Base-by-base conservation (phyloP, 768 basidiomycete species). In the Coprinellus micaceus region DNA sequence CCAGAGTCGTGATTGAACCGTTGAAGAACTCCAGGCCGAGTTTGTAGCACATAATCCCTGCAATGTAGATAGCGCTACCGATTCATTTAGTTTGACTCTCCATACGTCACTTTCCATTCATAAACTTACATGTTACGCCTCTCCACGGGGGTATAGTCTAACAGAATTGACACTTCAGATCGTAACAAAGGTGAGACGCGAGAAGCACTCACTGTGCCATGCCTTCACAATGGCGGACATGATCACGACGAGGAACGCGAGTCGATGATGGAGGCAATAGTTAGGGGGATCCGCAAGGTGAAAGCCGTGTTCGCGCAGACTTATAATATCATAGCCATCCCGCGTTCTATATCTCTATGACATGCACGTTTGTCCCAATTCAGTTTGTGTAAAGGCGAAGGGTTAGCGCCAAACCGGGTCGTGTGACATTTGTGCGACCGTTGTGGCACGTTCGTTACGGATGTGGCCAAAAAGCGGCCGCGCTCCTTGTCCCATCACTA, bases 11-110 rank as follows among this genome's bases (percentile, higher is more conserved):
- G 41, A 71, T 70, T 9, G 69, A 70, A 11, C 70, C 70, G 36
- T 71, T 71, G 60, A 70, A 71, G 58, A 70, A 70, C 54, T 71
- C 70, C 17, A 71, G 61, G 21, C 68, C 68, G 45, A 70, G 61
- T 53, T 70, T 71, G 56, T 70, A 69, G 57, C 62, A 61, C 67
- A 69, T 70, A 39, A 69, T 69, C 9, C 70, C 70, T 7, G 43
- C 63, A 53, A 71, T 65, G 51, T 71, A 71, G 47, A 71, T 59
- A 36, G 36, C 37, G 25, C 52, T 53, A 43, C 28, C 13, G 4
- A 29, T 13, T 4, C 25, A 6, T 2, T 13, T 15, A 21, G 29
- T 15, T 41, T 24, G 4, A 44, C 40, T n/a, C 19, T 28, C 33
- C 9, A 19, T 12, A 53, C n/a, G 17, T n/a, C 15, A 13, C 28